A percentile compares a stretch with the other conserved stretches of the same genome.
phyloP scores from a whole-genome alignment of 352 stramenopile species.

The Phytopythium delawarense region DNA sequence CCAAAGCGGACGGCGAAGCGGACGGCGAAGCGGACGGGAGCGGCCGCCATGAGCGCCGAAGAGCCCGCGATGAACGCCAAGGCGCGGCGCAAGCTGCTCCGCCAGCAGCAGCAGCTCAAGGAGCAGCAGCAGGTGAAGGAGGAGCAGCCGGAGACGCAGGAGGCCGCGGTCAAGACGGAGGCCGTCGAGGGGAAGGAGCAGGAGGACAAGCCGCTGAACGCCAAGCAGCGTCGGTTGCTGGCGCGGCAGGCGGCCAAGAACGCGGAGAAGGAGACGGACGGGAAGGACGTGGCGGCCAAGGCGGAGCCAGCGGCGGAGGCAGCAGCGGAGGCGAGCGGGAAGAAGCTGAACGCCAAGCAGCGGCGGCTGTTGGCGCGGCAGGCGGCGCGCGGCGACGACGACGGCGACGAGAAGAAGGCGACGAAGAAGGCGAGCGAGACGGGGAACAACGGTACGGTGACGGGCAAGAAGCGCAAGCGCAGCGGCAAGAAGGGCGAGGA shows the following conservation, averaged over 20 bases:
- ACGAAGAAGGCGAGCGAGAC: constrained; percentile 19
- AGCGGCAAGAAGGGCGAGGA: constrained; percentile 11
- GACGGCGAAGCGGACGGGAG: no score
- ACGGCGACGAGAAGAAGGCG: constrained; percentile 18
- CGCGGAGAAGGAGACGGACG: no score
- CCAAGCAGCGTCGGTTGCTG: constrained; percentile 29
- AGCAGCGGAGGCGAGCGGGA: not conserved
- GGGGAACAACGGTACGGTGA: constrained; percentile 9
- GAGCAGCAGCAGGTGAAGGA: constrained; percentile 4
- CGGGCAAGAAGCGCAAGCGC: constrained; percentile 53
- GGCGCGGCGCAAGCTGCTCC: constrained; percentile 68
- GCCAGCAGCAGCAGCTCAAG: constrained; percentile 39
- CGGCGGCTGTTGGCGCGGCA: constrained; percentile 50
- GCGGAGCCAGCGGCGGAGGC: constrained; percentile 6
- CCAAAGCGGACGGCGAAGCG: no score
- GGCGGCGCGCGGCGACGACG: constrained; percentile 27
- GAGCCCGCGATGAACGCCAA: constrained; percentile 61
- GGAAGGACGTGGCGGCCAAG: constrained; percentile 16
- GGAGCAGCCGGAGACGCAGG: constrained; percentile 4
- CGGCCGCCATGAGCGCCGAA: constrained; percentile 3
- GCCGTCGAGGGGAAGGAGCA: constrained; percentile 4
- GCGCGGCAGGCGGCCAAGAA: constrained; percentile 34
- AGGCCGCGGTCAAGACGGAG: constrained; percentile 6
- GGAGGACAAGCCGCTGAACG: constrained; percentile 23
- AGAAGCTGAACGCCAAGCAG: constrained; percentile 48